Conservation (phyloP, 2,329 filamentous ascomycete species). For the Colletotrichum sp. region DNA sequence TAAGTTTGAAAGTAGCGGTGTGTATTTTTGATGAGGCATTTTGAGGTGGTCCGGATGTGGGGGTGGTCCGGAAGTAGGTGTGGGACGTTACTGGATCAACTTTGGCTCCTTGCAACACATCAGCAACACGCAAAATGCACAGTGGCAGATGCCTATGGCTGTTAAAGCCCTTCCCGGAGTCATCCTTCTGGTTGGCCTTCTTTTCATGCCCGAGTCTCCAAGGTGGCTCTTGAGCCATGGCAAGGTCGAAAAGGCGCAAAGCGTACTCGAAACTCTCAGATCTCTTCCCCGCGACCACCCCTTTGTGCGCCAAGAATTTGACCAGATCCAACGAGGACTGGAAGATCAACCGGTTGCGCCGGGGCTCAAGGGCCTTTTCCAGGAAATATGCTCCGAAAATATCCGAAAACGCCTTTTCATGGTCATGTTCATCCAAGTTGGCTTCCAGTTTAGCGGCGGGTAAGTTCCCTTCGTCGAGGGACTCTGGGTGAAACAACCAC, state of each 20-base stretch:
- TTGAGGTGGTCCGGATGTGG: too few relatives aligned
- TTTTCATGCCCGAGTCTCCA: slow-evolving; percentile 9
- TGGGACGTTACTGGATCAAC: slow-evolving; percentile 52
- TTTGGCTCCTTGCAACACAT: slow-evolving; percentile 45
- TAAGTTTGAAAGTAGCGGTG: too few relatives aligned
- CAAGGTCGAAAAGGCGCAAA: not conserved
- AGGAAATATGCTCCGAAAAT: not conserved
- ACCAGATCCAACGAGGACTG: not conserved
- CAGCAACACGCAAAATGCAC: slow-evolving; percentile 33
- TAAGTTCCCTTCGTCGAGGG: not conserved
- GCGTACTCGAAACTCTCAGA: not conserved
- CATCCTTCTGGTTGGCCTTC: not conserved
- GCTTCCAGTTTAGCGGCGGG: not conserved
- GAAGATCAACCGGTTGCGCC: not conserved
- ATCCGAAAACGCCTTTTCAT: not conserved
- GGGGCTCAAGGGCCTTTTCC: not conserved
- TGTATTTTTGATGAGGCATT: too few relatives aligned
- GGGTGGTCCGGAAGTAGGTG: too few relatives aligned
- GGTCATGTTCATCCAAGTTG: not conserved
- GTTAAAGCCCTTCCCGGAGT: slow-evolving; percentile 6
- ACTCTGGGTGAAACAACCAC: not conserved
- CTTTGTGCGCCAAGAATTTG: not conserved
- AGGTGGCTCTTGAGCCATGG: not conserved
- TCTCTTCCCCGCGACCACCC: not conserved
- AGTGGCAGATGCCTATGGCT: slow-evolving; percentile 47